phyloP scores from a whole-genome alignment of 2,329 filamentous ascomycete genomes.

The Monosporascus sp. region DNA sequence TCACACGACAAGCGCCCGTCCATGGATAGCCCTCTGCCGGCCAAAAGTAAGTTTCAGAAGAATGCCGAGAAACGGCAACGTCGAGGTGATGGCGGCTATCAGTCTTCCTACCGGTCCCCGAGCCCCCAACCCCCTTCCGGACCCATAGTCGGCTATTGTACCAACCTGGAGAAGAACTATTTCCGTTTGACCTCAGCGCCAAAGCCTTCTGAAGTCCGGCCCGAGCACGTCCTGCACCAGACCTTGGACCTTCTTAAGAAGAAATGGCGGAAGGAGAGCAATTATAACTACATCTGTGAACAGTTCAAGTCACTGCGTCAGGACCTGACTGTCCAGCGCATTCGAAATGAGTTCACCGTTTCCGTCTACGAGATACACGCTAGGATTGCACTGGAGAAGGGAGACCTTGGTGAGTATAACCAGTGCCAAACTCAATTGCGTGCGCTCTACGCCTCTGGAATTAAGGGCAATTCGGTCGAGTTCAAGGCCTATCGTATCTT shows the following conservation, averaged over 20 bases:
- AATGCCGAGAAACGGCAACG: conserved; percentile 83
- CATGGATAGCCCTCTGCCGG: conserved; percentile 37
- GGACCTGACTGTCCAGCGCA: conserved; percentile 95
- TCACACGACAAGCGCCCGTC: conserved; percentile 41
- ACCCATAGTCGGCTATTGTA: conserved; percentile 81
- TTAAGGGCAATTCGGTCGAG: conserved; percentile 87
- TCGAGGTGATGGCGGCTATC: conserved; percentile 70
- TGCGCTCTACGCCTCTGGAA: conserved; percentile 78
- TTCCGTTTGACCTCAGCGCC: conserved; percentile 89
- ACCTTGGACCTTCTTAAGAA: conserved; percentile 84
- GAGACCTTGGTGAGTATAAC: conserved; percentile 99
- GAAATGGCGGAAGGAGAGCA: conserved; percentile 90
- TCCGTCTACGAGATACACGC: conserved; percentile 96
- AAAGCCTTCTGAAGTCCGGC: conserved; percentile 82
- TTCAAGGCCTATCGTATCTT: conserved; percentile 99
- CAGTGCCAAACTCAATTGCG: conserved; percentile 98
- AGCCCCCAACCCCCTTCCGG: conserved; percentile 54
- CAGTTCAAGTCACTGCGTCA: conserved; percentile 98
- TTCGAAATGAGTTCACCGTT: conserved; percentile 95
- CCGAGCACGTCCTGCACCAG: conserved; percentile 71
- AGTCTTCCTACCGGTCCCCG: conserved; percentile 49
- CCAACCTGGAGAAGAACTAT: conserved; percentile 86
- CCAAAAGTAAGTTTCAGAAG: conserved; percentile 83
- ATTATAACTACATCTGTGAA: conserved; percentile 97
- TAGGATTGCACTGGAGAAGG: conserved; percentile 94